These are phyloP conservation scores for Fomitiporia mediterranea DNA, from an alignment of 1,284 basidiomycete species.

Conservation along the genomic window DNA sequence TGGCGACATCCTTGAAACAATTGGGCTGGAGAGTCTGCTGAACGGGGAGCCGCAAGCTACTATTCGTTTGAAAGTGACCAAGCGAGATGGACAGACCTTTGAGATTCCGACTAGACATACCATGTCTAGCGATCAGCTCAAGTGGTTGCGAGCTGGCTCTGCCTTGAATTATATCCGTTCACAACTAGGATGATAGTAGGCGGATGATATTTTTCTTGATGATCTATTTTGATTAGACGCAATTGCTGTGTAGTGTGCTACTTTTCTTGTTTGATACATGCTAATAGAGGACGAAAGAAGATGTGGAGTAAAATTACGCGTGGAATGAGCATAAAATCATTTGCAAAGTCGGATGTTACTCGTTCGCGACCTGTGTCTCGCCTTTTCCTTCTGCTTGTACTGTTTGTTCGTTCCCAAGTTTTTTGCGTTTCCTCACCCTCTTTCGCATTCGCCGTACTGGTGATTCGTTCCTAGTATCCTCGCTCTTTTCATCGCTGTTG, in stretches of 20 bases:
- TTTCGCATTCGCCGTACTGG: neutral
- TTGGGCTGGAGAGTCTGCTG: slow-evolving; percentile 52
- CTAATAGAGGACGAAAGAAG: too few relatives aligned
- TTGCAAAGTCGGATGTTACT: too few relatives aligned
- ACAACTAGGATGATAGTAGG: slow-evolving; percentile 30
- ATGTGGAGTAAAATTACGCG: too few relatives aligned
- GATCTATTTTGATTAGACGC: too few relatives aligned
- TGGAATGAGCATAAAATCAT: too few relatives aligned
- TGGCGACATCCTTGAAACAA: slow-evolving; percentile 64
- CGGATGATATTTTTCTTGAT: too few relatives aligned
- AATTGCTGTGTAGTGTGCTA: too few relatives aligned
- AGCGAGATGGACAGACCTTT: slow-evolving; percentile 56
- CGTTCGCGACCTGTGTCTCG: too few relatives aligned
- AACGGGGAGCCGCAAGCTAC: slow-evolving; percentile 46
- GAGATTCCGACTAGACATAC: slow-evolving; percentile 80
- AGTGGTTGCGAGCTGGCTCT: slow-evolving; percentile 82
- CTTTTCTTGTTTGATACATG: too few relatives aligned
- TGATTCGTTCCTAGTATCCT: neutral
- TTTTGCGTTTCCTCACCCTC: slow-evolving; percentile 2
- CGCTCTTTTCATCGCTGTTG: neutral
- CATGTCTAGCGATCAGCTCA: slow-evolving; percentile 83
- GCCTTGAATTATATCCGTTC: slow-evolving; percentile 83
- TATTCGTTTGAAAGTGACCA: slow-evolving; percentile 69
- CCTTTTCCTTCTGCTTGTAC: too few relatives aligned
- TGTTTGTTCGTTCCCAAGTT: neutral